Evolutionary conservation across 768 basidiomycete species (phyloP).

Genomic region (Auriculariales sp.): DNA sequence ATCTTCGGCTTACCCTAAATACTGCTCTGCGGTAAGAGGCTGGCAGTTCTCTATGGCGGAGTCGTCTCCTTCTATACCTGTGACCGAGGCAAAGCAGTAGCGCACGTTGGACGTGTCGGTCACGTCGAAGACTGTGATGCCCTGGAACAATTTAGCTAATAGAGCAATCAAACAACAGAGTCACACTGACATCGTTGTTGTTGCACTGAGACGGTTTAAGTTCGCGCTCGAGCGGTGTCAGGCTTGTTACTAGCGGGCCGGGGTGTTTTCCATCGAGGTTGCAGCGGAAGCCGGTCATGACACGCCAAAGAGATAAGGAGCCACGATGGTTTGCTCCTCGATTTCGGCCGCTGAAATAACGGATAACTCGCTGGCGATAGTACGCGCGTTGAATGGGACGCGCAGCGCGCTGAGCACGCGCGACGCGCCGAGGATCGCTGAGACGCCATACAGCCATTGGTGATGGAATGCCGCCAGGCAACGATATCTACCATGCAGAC

Average conservation of each 20-base stretch:
- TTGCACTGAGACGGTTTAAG: neutral
- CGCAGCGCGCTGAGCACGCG: neutral
- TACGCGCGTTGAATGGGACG: neutral
- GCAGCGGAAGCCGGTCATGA: neutral
- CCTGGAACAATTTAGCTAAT: neutral
- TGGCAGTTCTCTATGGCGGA: too few species aligned
- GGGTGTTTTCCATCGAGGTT: too few species aligned
- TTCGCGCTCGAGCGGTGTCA: neutral
- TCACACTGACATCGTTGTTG: neutral
- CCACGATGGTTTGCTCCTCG: neutral
- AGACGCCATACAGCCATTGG: neutral
- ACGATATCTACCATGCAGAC: neutral
- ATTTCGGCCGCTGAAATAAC: neutral
- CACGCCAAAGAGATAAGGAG: neutral
- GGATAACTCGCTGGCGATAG: neutral
- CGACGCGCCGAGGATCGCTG: neutral
- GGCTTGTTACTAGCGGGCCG: neutral
- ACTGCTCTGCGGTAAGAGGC: too few species aligned
- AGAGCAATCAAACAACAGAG: neutral
- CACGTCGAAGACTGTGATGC: neutral
- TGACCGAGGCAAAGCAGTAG: neutral
- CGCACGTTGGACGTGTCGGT: neutral
- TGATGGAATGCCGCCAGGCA: neutral
- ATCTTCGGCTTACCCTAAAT: too few species aligned
- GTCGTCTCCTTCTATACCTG: too few species aligned